phyloP scores from a whole-genome alignment of 306 rosid genomes.

The Urtica urens region DNA sequence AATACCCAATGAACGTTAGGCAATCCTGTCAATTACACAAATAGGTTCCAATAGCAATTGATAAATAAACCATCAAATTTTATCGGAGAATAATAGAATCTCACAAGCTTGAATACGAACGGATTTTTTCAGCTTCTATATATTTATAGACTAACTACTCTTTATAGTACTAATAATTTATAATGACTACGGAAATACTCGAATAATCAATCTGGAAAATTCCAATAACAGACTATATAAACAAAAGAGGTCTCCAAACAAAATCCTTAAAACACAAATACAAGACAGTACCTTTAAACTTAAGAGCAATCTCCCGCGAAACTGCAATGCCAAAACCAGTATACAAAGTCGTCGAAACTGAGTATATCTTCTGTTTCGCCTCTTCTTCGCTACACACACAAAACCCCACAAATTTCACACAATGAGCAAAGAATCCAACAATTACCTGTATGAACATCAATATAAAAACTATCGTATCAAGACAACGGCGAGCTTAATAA shows the following conservation, averaged over 20 bases:
- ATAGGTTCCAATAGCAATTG: too few species aligned
- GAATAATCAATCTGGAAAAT: background rate
- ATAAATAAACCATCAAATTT: too few species aligned
- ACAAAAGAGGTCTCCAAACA: background rate
- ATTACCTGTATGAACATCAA: too few species aligned
- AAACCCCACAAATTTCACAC: background rate
- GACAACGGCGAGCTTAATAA: too few species aligned
- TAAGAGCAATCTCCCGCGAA: conserved; percentile 66
- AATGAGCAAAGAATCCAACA: too few species aligned
- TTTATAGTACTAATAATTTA: too few species aligned
- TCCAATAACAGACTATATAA: background rate
- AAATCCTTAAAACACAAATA: conserved; percentile 1
- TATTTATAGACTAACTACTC: too few species aligned
- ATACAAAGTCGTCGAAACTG: conserved; percentile 50
- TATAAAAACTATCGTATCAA: too few species aligned
- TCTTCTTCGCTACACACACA: conserved; percentile 51
- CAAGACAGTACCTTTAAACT: conserved; percentile 43
- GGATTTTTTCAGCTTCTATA: too few species aligned
- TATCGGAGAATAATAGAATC: too few species aligned
- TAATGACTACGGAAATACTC: too few species aligned
- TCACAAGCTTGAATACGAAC: too few species aligned
- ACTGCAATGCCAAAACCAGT: conserved; percentile 78
- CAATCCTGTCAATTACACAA: conserved; percentile 39
- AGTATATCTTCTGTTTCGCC: conserved; percentile 79
- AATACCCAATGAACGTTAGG: conserved; percentile 86